Evolutionary conservation across 352 stramenopile genomes (phyloP).

Genomic region (Phytophthora colocasiae): DNA sequence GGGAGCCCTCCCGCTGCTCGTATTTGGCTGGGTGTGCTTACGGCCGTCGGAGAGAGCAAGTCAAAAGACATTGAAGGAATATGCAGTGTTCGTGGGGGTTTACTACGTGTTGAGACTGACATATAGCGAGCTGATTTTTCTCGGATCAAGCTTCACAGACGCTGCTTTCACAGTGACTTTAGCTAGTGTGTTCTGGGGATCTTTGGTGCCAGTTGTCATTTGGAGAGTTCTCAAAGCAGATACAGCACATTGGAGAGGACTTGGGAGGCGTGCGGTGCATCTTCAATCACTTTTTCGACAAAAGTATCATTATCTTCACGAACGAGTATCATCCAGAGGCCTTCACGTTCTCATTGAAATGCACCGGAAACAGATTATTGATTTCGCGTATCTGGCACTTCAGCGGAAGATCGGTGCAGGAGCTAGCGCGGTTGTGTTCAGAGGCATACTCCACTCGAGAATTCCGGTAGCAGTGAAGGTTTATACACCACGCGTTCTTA

Average conservation of each 20-base stretch:
- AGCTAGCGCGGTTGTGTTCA: conserved; percentile 69
- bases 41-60: conserved; percentile 52
- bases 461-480: conserved; percentile 78
- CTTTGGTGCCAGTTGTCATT: conserved; percentile 66
- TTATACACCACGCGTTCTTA: conserved; percentile 67
- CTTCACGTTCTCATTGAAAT: conserved; percentile 77
- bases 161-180: conserved; percentile 44
- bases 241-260: conserved; percentile 74
- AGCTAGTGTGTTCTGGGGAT: conserved; percentile 53
- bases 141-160: conserved; percentile 28
- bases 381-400: conserved; percentile 64
- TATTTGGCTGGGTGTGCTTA: conserved; percentile 58
- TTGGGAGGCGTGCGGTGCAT: conserved; percentile 59
- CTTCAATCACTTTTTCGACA: conserved; percentile 63
- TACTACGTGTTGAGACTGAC: conserved; percentile 51
- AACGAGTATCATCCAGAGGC: conserved; percentile 64
- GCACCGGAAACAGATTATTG: conserved; percentile 72
- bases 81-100: conserved; percentile 55
- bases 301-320: conserved; percentile 56
- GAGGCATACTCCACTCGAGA: conserved; percentile 61
- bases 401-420: conserved; percentile 58
- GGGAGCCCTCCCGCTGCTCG: conserved; percentile 43
- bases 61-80: conserved; percentile 59
- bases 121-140: conserved; percentile 51
- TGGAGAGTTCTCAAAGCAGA: conserved; percentile 78